Evolutionary conservation across 208 protist species (phyloP).

Genomic region (Novymonas esmeraldas): DNA sequence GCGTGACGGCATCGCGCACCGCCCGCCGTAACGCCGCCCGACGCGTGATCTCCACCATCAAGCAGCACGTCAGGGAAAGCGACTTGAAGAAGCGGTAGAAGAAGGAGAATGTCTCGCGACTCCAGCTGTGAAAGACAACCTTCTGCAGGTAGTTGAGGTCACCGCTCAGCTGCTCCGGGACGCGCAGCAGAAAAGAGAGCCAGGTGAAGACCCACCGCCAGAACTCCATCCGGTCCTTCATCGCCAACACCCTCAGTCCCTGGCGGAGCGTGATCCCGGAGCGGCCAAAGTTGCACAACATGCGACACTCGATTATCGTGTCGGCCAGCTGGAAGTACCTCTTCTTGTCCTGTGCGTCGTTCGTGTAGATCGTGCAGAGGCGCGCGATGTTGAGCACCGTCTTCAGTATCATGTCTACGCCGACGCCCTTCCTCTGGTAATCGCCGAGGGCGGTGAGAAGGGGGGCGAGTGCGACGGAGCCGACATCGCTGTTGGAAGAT

Average conservation of each 20-base stretch:
- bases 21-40: slow-evolving; percentile 19
- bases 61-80: slow-evolving; percentile 71
- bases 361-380: slow-evolving; percentile 61
- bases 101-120: slow-evolving; percentile 61
- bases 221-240: slow-evolving; percentile 27
- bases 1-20: slow-evolving; percentile 14
- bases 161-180: slow-evolving; percentile 81
- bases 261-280: slow-evolving; percentile 57
- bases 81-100: slow-evolving; percentile 92
- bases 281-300: slow-evolving; percentile 87
- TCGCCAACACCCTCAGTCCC: slow-evolving; percentile 32
- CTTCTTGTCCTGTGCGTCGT: slow-evolving; percentile 25
- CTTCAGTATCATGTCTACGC: slow-evolving; percentile 87
- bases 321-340: slow-evolving; percentile 53
- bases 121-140: slow-evolving; percentile 77
- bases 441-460: slow-evolving; percentile 55
- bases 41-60: slow-evolving; percentile 55
- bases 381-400: slow-evolving; percentile 62
- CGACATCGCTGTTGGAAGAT: slow-evolving; percentile 4
- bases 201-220: slow-evolving; percentile 58
- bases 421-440: slow-evolving; percentile 78
- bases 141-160: slow-evolving; percentile 89
- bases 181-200: slow-evolving; percentile 65
- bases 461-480: slow-evolving; percentile 29
- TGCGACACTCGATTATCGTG: slow-evolving; percentile 85